Percentiles rank a stretch among this genome's conserved stretches.
Evolutionary conservation across 2,329 filamentous ascomycete species (phyloP).

Genomic region (Ophiostoma pallidulum): DNA sequence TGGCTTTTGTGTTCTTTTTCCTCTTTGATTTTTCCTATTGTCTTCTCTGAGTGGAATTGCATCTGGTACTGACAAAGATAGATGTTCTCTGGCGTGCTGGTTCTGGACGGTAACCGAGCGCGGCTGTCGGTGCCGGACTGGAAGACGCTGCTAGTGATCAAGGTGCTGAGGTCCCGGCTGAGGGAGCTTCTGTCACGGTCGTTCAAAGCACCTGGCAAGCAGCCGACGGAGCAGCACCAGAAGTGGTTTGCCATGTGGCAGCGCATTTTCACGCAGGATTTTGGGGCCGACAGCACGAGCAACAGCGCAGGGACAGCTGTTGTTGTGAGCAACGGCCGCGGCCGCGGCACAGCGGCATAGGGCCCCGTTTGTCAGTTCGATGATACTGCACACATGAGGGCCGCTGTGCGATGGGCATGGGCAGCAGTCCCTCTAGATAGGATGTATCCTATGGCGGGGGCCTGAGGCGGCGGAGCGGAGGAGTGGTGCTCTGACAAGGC

Average conservation of each 20-base stretch:
- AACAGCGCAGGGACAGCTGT: background rate
- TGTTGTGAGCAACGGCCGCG: background rate
- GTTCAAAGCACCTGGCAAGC: conserved; percentile 58
- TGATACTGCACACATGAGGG: too few species aligned
- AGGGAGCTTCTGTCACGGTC: conserved; percentile 64
- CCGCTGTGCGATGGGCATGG: too few species aligned
- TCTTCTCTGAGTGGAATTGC: conserved; percentile 27
- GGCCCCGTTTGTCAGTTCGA: background rate
- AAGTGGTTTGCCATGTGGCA: conserved; percentile 70
- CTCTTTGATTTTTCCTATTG: background rate
- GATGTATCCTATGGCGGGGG: too few species aligned
- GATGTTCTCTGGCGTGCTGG: conserved; percentile 78
- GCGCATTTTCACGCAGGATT: conserved; percentile 53
- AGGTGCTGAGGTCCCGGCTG: conserved; percentile 63
- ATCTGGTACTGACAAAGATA: conserved; percentile 36
- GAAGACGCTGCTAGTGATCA: conserved; percentile 85
- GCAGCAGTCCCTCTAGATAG: too few species aligned
- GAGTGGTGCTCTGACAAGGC: too few species aligned
- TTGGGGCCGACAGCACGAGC: conserved; percentile 14
- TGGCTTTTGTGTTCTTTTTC: conserved; percentile 2
- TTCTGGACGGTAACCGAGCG: conserved; percentile 78
- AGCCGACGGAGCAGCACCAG: conserved; percentile 56
- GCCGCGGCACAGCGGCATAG: background rate
- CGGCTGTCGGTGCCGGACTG: conserved; percentile 78
- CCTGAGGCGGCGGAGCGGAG: too few species aligned